phyloP scores from a whole-genome alignment of 225 moss, liverwort and hornwort species.

The Anthoceros angustus region DNA sequence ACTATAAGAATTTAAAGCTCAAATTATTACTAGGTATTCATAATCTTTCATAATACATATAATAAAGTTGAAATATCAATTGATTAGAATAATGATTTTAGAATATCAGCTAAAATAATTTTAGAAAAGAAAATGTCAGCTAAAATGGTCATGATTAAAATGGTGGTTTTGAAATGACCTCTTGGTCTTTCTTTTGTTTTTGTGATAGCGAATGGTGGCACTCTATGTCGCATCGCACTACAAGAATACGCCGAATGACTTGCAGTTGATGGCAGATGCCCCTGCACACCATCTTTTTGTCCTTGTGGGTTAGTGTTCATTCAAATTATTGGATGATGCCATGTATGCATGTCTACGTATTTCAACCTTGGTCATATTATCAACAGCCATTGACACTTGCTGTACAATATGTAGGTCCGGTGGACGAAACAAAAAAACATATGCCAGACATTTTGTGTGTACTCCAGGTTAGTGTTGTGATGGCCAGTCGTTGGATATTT shows the following conservation, averaged over 20 bases:
- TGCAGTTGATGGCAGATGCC: constrained; percentile 94
- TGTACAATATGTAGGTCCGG: constrained; percentile 32
- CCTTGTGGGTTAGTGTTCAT: constrained; percentile 43
- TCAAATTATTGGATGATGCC: constrained; percentile 12
- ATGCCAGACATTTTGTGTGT: constrained; percentile 94
- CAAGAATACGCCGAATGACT: constrained; percentile 94
- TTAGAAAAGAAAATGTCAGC: too few relatives aligned
- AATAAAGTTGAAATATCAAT: too few relatives aligned
- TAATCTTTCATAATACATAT: too few relatives aligned
- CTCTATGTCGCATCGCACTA: constrained; percentile 95
- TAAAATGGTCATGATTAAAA: too few relatives aligned
- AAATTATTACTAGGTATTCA: too few relatives aligned
- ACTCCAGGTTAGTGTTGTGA: constrained; percentile 34
- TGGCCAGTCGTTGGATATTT: neutral
- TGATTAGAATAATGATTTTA: too few relatives aligned
- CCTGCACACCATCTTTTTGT: constrained; percentile 97
- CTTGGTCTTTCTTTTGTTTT: constrained; percentile 5
- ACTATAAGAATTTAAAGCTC: too few relatives aligned
- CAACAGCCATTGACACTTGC: too few relatives aligned
- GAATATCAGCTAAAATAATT: too few relatives aligned
- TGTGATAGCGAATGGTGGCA: constrained; percentile 77
- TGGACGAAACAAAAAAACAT: constrained; percentile 61
- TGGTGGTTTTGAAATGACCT: too few relatives aligned
- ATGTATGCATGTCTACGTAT: constrained; percentile 1
- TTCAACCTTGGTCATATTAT: too few relatives aligned